Evolutionary conservation across 2,329 filamentous ascomycete genomes (phyloP), one percentile per base, ranked within the genome.

Genomic region (Didymella pomorum): DNA sequence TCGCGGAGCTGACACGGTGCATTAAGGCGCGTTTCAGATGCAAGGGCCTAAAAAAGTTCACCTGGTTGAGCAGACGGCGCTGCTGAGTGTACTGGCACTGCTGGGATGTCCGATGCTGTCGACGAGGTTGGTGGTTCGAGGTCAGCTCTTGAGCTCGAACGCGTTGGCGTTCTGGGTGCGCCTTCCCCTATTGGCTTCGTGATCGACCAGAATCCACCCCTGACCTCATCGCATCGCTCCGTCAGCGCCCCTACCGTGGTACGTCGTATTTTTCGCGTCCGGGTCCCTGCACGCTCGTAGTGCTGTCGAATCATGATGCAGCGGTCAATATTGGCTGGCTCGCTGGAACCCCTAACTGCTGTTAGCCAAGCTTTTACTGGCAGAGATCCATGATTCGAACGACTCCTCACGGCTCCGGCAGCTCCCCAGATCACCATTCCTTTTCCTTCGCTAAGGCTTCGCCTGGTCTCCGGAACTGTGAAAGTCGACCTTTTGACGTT

Each of bases 211-310:
- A 33, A 26, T 47, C 42, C 37, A 42, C 51, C 47, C 50, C 58
- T 57, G 33, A 49, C 20, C 43, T 58, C 45, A 45, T 54, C 39
- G 16, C 48, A 48, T 50, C 54, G 54, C 60, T 58, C 56, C 56
- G 49, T 56, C 50, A 47, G 50, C 53, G 45, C 61, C 42, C 35
- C 47, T 51, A 56, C 60, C 62, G 58, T 60, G 45, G 51, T 28
- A 49, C 58, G 60, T 65, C 60, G 63, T 63, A 63, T 62, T 59
- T 45, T 43, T 48, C 48, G 45, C 33, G 54, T 43, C 51, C 42
- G 14, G 49, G 20, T 42, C 35, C 37, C 45, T 52, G 47, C 52
- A 58, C 54, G 47, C 52, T n/a, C 35, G 39, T 41, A 11, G 20
- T 29, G 31, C 37, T 21, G 43, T 50, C 44, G 60, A 62, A 60